These are phyloP conservation scores for Prasinococcaceae sp. DNA, from an alignment of 139 green algal species.

Conservation along the genomic window DNA sequence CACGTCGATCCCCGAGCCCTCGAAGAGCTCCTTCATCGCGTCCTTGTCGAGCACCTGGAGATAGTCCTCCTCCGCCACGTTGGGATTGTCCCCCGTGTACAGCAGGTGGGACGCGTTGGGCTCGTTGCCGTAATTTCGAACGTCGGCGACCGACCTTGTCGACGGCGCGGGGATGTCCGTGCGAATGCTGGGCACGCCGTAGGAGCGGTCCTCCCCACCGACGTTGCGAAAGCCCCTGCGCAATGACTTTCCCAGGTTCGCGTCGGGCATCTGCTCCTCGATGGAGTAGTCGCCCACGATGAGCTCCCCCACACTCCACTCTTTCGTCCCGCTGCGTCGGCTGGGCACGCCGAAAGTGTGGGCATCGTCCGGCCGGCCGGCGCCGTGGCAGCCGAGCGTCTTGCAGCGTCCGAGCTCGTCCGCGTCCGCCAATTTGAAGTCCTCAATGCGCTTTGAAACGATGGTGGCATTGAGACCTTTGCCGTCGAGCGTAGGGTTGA, in stretches of 20 bases:
- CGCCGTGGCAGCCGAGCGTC: constrained; percentile 32
- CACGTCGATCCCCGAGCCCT: constrained; percentile 8
- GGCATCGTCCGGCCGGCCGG: constrained; percentile 7
- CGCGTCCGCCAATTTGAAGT: constrained; percentile 31
- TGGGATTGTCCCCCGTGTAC: constrained; percentile 29
- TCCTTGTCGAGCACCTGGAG: constrained; percentile 18
- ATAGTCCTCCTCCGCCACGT: constrained; percentile 43
- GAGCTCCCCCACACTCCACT: constrained; percentile 35
- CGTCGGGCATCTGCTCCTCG: constrained; percentile 21
- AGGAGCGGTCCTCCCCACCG: constrained; percentile 13
- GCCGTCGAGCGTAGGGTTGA: constrained; percentile 17
- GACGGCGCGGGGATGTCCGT: constrained; percentile 33
- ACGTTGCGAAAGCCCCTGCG: constrained; percentile 42
- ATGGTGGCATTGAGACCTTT: too few species aligned
- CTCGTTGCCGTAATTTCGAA: constrained; percentile 54
- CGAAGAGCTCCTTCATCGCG: constrained; percentile 14
- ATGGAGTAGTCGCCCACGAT: constrained; percentile 27
- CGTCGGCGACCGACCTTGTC: constrained; percentile 31
- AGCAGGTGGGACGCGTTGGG: constrained; percentile 40
- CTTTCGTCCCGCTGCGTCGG: constrained; percentile 5
- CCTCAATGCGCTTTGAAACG: constrained; percentile 28
- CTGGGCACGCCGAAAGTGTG: constrained; percentile 37
- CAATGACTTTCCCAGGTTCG: constrained; percentile 42
- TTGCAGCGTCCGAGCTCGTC: constrained; percentile 33
- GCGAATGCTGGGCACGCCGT: constrained; percentile 41